Evolutionary conservation across 257 asterid genomes (phyloP).

Genomic region (Solanum chiquidenum): DNA sequence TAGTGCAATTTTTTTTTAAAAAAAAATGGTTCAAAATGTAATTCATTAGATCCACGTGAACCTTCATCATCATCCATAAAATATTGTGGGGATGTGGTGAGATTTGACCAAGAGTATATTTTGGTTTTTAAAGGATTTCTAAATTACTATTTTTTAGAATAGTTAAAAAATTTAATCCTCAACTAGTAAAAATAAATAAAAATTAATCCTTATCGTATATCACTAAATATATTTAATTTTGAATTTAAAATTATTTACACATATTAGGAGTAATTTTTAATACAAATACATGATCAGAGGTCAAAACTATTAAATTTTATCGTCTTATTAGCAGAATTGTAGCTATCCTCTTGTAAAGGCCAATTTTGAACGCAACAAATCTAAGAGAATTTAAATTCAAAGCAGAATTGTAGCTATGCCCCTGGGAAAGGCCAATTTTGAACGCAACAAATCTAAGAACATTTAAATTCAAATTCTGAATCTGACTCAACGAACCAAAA

Average conservation of each 20-base stretch:
- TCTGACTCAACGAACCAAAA: neutral
- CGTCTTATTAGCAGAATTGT: neutral
- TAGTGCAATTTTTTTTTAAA: neutral
- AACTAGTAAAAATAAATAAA: too few species aligned
- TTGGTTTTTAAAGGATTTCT: neutral
- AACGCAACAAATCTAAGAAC: neutral
- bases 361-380: neutral
- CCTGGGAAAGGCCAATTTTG: neutral
- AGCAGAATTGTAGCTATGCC: neutral
- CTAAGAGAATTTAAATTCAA: neutral
- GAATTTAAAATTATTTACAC: neutral
- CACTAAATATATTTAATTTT: neutral
- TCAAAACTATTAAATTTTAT: neutral
- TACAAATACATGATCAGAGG: neutral
- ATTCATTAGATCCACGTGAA: neutral
- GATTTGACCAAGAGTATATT: neutral
- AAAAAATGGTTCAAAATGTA: neutral
- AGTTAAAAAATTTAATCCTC: neutral
- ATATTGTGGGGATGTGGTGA: neutral
- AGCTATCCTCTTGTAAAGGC: neutral
- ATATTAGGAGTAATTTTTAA: neutral
- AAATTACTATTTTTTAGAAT: neutral
- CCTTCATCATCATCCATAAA: neutral
- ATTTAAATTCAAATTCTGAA: neutral
- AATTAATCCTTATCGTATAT: neutral